phyloP scores from a whole-genome alignment of 148 eudicot genomes.

The Salicornia ramosissima region DNA sequence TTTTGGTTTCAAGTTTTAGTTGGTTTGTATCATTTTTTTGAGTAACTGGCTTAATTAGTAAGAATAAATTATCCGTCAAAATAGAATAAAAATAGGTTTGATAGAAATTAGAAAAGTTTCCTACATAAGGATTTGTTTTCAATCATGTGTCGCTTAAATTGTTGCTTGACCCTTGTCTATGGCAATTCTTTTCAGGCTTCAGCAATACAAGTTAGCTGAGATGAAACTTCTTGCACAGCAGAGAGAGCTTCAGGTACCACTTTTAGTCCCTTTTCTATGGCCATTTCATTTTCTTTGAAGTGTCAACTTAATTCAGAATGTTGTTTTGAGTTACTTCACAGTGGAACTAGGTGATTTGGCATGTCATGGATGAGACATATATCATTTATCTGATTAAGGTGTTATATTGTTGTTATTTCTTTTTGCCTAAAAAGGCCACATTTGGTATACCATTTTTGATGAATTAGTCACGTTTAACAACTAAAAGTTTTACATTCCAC shows the following conservation, averaged over 20 bases:
- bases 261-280: conserved; percentile 1
- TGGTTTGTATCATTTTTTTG: not conserved
- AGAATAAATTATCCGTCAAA: not conserved
- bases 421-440: too few species aligned
- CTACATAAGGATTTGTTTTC: not conserved
- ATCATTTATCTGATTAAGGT: not conserved
- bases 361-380: not conserved
- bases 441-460: too few species aligned
- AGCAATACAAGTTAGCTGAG: conserved; percentile 71
- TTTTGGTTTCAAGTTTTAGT: not conserved
- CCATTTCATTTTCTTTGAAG: not conserved
- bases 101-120: not conserved
- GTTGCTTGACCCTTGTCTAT: not conserved
- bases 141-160: not conserved
- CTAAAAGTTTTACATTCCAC: too few species aligned
- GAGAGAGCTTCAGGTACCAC: conserved; percentile 80
- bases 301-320: not conserved
- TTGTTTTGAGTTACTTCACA: not conserved
- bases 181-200: conserved; percentile 49
- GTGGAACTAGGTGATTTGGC: not conserved
- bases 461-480: too few species aligned
- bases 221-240: conserved; percentile 90
- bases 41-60: not conserved
- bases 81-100: not conserved
- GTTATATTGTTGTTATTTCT: too few species aligned